Percentiles rank a stretch among this genome's conserved stretches.
Conservation (phyloP, 2,329 filamentous ascomycete species). For the Orbilia quercus region DNA sequence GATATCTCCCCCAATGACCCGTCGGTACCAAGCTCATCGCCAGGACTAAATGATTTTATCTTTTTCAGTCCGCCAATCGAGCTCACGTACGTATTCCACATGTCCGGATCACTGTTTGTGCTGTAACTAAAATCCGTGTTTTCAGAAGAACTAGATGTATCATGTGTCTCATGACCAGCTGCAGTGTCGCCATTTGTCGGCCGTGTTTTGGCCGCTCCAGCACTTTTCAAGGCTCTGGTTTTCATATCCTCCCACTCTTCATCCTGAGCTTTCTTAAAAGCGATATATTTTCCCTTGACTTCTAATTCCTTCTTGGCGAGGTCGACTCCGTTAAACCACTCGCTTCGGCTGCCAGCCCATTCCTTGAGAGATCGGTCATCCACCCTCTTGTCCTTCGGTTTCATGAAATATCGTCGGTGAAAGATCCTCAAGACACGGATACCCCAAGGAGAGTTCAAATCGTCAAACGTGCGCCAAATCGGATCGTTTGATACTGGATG, state of each 20-base stretch:
- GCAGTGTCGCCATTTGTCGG: background rate
- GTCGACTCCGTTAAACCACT: constrained; percentile 45
- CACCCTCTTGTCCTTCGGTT: constrained; percentile 39
- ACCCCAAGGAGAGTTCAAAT: constrained; percentile 44
- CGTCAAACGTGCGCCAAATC: constrained; percentile 36
- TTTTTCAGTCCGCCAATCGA: background rate
- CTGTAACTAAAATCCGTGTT: background rate
- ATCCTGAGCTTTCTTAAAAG: background rate
- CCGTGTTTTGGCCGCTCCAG: background rate
- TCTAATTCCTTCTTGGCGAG: constrained; percentile 18
- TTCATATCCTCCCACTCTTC: background rate
- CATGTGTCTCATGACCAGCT: background rate
- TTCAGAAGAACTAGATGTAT: background rate
- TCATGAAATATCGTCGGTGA: constrained; percentile 23
- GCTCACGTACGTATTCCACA: background rate
- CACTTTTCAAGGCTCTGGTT: background rate
- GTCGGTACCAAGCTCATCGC: background rate
- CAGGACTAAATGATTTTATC: too few species aligned
- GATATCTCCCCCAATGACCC: background rate
- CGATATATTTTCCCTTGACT: constrained; percentile 6
- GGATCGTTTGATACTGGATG: background rate
- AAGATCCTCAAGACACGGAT: constrained; percentile 30
- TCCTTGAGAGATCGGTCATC: constrained; percentile 16
- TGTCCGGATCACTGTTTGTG: constrained; percentile 5
- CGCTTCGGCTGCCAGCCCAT: constrained; percentile 17